Evolutionary conservation across 1,139 yeast genomes (phyloP).

Genomic region (Candida smagusa): DNA sequence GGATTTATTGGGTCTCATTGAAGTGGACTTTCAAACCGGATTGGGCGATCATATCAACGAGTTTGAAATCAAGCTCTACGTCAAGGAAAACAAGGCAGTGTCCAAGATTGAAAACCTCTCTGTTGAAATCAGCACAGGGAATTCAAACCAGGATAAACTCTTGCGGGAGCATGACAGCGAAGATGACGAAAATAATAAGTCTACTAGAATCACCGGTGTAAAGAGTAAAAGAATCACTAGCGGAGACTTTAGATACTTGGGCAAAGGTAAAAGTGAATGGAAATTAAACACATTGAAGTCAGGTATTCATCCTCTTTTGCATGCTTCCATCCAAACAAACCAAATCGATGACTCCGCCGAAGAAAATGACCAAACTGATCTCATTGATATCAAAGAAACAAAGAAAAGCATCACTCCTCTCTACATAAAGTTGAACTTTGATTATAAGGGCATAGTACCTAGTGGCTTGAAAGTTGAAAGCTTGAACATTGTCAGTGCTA

Average conservation of each 20-base stretch:
- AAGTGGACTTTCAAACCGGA: constrained; percentile 57
- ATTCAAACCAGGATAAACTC: constrained; percentile 5
- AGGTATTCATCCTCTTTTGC: constrained; percentile 67
- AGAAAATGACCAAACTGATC: constrained; percentile 9
- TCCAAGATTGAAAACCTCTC: constrained; percentile 55
- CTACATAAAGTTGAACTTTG: constrained; percentile 51
- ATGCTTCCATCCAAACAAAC: constrained; percentile 44
- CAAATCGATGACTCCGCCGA: constrained; percentile 10
- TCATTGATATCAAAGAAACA: constrained; percentile 5
- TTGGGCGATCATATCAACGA: constrained; percentile 64
- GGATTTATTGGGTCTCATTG: constrained; percentile 50
- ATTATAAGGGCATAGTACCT: constrained; percentile 67
- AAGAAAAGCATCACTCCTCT: constrained; percentile 41
- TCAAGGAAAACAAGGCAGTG: constrained; percentile 49
- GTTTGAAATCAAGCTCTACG: constrained; percentile 66
- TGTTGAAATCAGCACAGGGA: constrained; percentile 45
- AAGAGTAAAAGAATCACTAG: constrained; percentile 61
- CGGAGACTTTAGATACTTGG: constrained; percentile 64
- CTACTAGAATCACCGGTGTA: constrained; percentile 20
- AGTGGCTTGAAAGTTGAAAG: constrained; percentile 73
- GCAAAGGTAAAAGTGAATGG: constrained; percentile 68
- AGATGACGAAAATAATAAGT: constrained; percentile 9
- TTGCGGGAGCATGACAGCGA: constrained; percentile 11
- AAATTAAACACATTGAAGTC: constrained; percentile 55
- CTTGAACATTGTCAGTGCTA: constrained; percentile 54